A percentile compares a stretch with the other conserved stretches of the same genome.
These are phyloP conservation scores for Encephalitozoon romaleae DNA, from an alignment of 371 early-diverging fungal species.

Conservation along the genomic window DNA sequence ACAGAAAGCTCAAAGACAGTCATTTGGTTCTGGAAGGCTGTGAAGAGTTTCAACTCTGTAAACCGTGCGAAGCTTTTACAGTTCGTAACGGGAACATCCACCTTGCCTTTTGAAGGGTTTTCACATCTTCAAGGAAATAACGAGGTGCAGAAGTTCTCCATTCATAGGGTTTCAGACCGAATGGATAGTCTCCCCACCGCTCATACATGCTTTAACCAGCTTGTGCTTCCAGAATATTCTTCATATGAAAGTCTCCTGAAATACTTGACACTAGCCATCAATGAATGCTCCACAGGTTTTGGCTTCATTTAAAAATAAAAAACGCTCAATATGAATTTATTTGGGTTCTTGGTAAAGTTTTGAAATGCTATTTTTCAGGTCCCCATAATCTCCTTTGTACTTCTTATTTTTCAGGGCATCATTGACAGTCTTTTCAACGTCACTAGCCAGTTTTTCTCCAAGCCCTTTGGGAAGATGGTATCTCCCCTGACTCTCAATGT, in stretches of 20 bases:
- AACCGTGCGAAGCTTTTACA: constrained; percentile 89
- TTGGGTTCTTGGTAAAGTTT: neutral
- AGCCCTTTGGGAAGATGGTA: constrained; percentile 35
- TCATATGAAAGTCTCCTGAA: constrained; percentile 77
- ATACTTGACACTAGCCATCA: constrained; percentile 75
- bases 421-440: neutral
- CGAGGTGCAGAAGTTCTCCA: constrained; percentile 90
- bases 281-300: constrained; percentile 85
- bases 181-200: constrained; percentile 79
- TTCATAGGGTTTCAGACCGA: constrained; percentile 69
- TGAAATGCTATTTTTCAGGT: constrained; percentile 10
- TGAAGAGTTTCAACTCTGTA: constrained; percentile 86
- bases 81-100: constrained; percentile 92
- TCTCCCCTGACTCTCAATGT: constrained; percentile 11
- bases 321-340: neutral
- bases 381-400: neutral
- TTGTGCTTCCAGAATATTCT: constrained; percentile 86
- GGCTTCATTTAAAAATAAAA: constrained; percentile 63
- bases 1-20: constrained; percentile 72
- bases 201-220: constrained; percentile 79
- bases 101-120: constrained; percentile 91
- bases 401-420: constrained; percentile 21
- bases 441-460: neutral
- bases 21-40: constrained; percentile 96
- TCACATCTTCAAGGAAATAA: constrained; percentile 77